Conservation (phyloP, 192 early-diverging fungal species). For the Radiomyces spectabilis region DNA sequence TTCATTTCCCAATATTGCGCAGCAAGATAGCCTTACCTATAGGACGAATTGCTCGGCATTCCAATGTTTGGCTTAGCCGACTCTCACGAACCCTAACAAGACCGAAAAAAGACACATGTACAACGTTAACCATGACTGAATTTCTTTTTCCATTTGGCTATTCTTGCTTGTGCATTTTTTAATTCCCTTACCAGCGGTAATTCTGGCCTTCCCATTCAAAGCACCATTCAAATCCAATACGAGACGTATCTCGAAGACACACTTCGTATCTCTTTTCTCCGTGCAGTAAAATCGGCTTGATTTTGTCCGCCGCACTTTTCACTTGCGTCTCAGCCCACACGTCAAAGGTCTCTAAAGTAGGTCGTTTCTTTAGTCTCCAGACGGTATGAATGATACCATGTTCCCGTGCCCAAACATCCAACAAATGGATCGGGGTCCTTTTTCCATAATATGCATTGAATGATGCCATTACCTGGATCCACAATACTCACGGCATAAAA, state of each 20-base stretch:
- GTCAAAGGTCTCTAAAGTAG: conserved; percentile 4
- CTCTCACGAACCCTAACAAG: conserved; percentile 11
- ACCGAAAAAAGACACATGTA: neutral
- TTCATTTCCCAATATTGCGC: too few relatives aligned
- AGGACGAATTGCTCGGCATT: conserved; percentile 1
- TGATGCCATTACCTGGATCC: conserved; percentile 1
- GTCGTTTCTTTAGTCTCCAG: too few relatives aligned
- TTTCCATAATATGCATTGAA: too few relatives aligned
- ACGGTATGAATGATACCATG: too few relatives aligned
- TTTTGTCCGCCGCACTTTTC: neutral
- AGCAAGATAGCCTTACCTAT: too few relatives aligned
- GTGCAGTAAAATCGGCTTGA: conserved; percentile 5
- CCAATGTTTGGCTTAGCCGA: neutral
- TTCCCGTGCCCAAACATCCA: neutral
- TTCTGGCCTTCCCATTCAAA: conserved; percentile 14
- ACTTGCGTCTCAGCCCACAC: conserved; percentile 13
- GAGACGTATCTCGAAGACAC: neutral
- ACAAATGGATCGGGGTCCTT: neutral
- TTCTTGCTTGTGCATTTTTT: neutral
- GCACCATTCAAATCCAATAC: conserved; percentile 11
- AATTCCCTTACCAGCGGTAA: conserved; percentile 3
- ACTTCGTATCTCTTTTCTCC: conserved; percentile 1
- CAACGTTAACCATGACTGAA: neutral
- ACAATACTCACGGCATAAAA: conserved; percentile 9
- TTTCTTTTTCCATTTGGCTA: conserved; percentile 9